Base-by-base conservation (phyloP, 1,284 basidiomycete species). In the Pulchroboletus neoregius region DNA sequence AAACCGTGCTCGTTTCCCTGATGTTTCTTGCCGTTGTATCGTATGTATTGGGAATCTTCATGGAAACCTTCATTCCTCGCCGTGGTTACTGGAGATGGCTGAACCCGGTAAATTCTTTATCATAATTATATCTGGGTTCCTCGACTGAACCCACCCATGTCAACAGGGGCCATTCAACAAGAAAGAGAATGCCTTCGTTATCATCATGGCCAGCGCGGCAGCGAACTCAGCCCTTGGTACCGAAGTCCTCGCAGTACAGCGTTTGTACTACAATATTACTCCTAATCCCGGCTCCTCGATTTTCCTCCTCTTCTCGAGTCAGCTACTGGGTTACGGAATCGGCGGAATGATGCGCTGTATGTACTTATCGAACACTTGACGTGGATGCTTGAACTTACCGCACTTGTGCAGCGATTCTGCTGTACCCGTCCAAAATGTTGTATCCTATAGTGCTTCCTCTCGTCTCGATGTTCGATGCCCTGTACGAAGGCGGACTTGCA, bases 181-280 rank as follows among this genome's bases (percentile, higher is more conserved):
- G 53, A 72, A 71, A 55, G 77, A 84, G 56, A 80, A 83, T 63
- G 78, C 78, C 0, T 75, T 76, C 20, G 76, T 83, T 40, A 72
- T 81, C 23, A 82, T 85, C 59, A 82, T 85, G 79, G 64, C 81
- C 4, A 80, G 79, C 32, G 81, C 84, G 3, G 81, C 82, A 1
- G 75, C 80, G 1, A 75, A 74, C 11, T 79, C 79, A 0, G 83
- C 84, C 0, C 73, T 83, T 40, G 84, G 76, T 4, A 82, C 83
- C 46, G 76, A 81, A 56, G 74, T 87, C 39, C 72, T 86, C 18
- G 82, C 82, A 1, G 82, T 82, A 3, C 73, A 86, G 39, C 72
- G 77, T 44, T 55, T 70, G 43, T 73, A 63, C 41, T 84, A 85
- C 54, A 70, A 78, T 54, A 72, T 82, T 43, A 73, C 66, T 4